Percentiles rank a stretch among this genome's conserved stretches.
phyloP scores from a whole-genome alignment of 495 filamentous ascomycete species.

The Diplogelasinospora grovesii region DNA sequence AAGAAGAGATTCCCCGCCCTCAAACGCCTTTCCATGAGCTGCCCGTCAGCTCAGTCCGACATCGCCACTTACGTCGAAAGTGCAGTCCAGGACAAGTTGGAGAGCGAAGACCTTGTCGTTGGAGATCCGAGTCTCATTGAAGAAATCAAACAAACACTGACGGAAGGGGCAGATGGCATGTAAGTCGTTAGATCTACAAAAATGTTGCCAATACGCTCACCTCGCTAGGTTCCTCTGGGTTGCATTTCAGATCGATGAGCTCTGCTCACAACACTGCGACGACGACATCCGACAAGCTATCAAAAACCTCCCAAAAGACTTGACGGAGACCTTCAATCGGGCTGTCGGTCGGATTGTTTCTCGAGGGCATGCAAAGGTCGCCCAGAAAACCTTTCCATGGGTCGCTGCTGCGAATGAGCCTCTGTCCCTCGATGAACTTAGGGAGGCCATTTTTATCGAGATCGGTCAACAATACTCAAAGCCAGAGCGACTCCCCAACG shows the following conservation, averaged over 20 bases:
- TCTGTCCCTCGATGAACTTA: slow-evolving; percentile 3
- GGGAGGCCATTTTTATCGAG: slow-evolving; percentile 1
- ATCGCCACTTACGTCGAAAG: not conserved
- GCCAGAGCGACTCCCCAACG: not conserved
- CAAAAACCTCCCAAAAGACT: slow-evolving; percentile 1
- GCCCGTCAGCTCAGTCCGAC: not conserved
- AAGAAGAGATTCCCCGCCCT: not conserved
- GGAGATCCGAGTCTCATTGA: not conserved
- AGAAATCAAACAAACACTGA: not conserved
- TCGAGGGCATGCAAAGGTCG: slow-evolving; percentile 1
- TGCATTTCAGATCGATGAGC: not conserved
- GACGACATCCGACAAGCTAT: slow-evolving; percentile 1
- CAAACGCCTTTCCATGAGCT: not conserved
- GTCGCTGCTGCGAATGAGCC: slow-evolving; percentile 1
- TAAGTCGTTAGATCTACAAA: no score
- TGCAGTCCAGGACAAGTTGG: not conserved
- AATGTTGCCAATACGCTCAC: no score
- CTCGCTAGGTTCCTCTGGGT: slow-evolving; percentile 2
- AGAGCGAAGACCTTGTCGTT: not conserved
- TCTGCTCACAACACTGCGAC: not conserved
- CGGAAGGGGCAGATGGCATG: not conserved
- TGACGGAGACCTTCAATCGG: not conserved
- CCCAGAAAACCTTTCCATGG: slow-evolving; percentile 3
- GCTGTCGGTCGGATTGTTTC: slow-evolving; percentile 1
- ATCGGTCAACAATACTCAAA: slow-evolving; percentile 1